Base-by-base conservation (phyloP, 1,284 basidiomycete genomes). In the Leccinum fallax region DNA sequence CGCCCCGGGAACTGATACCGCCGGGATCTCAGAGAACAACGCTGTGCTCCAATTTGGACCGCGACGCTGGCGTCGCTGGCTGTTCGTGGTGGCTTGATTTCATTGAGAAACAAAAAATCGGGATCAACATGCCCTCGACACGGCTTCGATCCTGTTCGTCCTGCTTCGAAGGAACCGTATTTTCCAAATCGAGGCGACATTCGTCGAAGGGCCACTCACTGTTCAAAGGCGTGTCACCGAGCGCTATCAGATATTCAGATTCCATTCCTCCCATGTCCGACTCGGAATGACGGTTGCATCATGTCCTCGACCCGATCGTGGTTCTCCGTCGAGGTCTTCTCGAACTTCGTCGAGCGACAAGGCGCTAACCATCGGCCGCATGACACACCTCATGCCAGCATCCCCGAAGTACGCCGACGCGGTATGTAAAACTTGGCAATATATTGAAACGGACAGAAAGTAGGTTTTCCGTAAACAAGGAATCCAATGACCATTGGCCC, bases 21-120 rank as follows among this genome's bases (percentile, higher is more conserved):
- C 46, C 46, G 19, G 46, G 46, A 48, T 13, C 19, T 21, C 19
- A 13, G 19, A 48, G 19, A 11, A 21, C 43, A 30, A 40, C 59
- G 19, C 21, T 6, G 19, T 19, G 11, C 38, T 38, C 32, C 32
- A 38, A 62, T 19, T 5, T 24, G 48, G 16, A 36, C 19, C n/a
- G 30, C 15, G 36, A 57, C n/a, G 3, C 38, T 46, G 49, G 8
- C 26, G 36, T 9, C n/a, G 32, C 32, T 32, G 58, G 16, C 15
- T 19, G n/a, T 53, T 19, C n/a, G 19, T 40, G 6, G 58, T 59
- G 59, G 53, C 13, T 36, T 15, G 32, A 32, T 64, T 52, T 46
- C 13, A 36, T 60, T 36, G 32, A 6, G 1, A 48, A 21, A 24
- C 2, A 21, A 15, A 13, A 48, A 21, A 38, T 24, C 28, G 11